Conservation (phyloP, 805 yeast genomes). For the Saccharomycopsis fodiens region DNA sequence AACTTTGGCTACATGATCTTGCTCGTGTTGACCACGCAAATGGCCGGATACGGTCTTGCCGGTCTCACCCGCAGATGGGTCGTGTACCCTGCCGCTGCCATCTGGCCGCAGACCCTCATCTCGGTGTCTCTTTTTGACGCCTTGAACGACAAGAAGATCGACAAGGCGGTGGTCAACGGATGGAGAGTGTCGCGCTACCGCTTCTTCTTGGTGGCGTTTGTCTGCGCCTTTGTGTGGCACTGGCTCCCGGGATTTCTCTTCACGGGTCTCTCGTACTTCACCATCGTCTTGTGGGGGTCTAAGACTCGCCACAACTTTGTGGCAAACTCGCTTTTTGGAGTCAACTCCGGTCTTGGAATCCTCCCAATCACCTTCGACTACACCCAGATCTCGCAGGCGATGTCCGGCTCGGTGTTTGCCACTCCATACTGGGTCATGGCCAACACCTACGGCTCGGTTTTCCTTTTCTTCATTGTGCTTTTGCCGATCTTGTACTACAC, state of each 20-base stretch:
- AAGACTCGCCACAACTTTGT: conserved; percentile 40
- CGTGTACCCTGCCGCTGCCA: conserved; percentile 56
- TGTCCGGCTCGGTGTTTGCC: conserved; percentile 53
- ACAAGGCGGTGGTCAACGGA: conserved; percentile 41
- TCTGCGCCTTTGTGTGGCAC: conserved; percentile 38
- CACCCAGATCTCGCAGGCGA: conserved; percentile 43
- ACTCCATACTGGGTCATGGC: conserved; percentile 46
- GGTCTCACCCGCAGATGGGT: conserved; percentile 53
- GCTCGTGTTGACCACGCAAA: conserved; percentile 47
- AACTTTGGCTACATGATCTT: conserved; percentile 50
- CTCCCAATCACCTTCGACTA: conserved; percentile 52
- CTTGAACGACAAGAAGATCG: conserved; percentile 34
- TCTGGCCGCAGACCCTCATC: conserved; percentile 67
- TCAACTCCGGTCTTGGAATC: conserved; percentile 45
- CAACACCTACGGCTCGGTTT: conserved; percentile 40
- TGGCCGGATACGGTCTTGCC: conserved; percentile 60
- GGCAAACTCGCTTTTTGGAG: conserved; percentile 58
- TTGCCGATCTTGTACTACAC: conserved; percentile 29
- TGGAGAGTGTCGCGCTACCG: conserved; percentile 50
- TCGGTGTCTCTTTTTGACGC: conserved; percentile 48
- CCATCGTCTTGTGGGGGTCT: conserved; percentile 28
- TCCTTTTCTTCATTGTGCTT: conserved; percentile 42
- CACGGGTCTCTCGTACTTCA: conserved; percentile 52
- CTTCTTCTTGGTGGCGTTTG: conserved; percentile 38
- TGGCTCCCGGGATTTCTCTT: conserved; percentile 59